phyloP scores from a whole-genome alignment of 345 rosid genomes.

The Sonneratia alba region DNA sequence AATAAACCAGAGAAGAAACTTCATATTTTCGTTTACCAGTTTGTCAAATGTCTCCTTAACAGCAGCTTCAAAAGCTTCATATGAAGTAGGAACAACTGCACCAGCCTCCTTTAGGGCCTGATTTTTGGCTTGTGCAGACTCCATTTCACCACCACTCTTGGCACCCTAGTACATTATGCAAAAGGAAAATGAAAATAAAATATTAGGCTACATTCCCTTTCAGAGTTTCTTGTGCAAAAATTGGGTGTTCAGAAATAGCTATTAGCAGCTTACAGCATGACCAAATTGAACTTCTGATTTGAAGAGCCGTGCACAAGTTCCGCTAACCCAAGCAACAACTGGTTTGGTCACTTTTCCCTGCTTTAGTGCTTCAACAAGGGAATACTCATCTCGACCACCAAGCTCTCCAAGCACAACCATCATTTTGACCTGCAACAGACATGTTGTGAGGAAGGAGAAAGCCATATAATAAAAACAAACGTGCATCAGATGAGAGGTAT shows the following conservation, averaged over 20 bases:
- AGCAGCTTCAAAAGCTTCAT: constrained; percentile 67
- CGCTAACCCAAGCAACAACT: constrained; percentile 98
- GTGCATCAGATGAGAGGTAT: not conserved
- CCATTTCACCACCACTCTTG: constrained; percentile 99
- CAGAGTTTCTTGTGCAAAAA: not conserved
- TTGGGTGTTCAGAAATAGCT: not conserved
- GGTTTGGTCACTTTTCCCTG: constrained; percentile 90
- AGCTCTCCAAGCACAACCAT: constrained; percentile 96
- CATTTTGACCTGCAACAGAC: constrained; percentile 60
- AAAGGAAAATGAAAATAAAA: not conserved
- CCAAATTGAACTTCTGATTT: constrained; percentile 98
- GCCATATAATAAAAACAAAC: not conserved
- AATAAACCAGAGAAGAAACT: not conserved
- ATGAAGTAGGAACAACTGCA: constrained; percentile 93
- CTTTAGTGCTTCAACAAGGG: constrained; percentile 91
- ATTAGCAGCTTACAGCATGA: constrained; percentile 73
- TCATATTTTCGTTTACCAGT: constrained; percentile 33
- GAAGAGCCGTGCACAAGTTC: constrained; percentile 94
- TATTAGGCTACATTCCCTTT: not conserved
- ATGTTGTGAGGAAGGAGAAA: constrained; percentile 1
- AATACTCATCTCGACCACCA: constrained; percentile 94
- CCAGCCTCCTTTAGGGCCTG: constrained; percentile 85
- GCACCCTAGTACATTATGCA: constrained; percentile 51
- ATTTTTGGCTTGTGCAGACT: constrained; percentile 99
- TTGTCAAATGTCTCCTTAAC: constrained; percentile 84